Conservation (phyloP, 129 eudicot genomes). For the Artemisia annua region DNA sequence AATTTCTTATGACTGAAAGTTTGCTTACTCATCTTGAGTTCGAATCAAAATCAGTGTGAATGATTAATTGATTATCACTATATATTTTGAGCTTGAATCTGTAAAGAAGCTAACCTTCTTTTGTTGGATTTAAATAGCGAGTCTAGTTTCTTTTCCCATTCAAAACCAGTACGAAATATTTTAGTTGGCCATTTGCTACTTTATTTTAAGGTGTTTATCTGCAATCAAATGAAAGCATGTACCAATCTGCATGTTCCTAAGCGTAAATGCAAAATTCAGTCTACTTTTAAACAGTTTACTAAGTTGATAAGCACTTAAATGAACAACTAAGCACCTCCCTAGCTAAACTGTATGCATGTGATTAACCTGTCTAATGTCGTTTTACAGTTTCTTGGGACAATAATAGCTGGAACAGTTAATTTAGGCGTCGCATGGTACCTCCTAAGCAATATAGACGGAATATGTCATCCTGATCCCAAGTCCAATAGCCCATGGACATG, state of each 20-base stretch:
- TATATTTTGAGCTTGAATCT: neutral
- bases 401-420: slow-evolving; percentile 77
- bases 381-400: slow-evolving; percentile 64
- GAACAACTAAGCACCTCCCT: too few species aligned
- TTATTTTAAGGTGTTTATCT: too few species aligned
- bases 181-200: too few species aligned
- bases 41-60: neutral
- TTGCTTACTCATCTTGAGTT: neutral
- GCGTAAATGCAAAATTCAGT: too few species aligned
- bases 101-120: neutral
- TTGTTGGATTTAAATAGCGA: neutral
- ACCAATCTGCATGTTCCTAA: too few species aligned
- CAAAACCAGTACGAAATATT: too few species aligned
- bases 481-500: slow-evolving; percentile 82
- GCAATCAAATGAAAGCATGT: too few species aligned
- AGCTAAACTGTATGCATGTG: too few species aligned
- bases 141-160: too few species aligned
- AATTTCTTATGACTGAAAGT: neutral
- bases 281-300: too few species aligned
- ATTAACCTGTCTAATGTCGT: neutral
- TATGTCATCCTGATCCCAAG: slow-evolving; percentile 44
- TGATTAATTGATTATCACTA: neutral
- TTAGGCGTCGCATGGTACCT: slow-evolving; percentile 81
- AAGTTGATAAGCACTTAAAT: too few species aligned
- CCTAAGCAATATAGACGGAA: slow-evolving; percentile 38